phyloP scores from a whole-genome alignment of 2,329 filamentous ascomycete genomes.

The Leptographium procerum region DNA sequence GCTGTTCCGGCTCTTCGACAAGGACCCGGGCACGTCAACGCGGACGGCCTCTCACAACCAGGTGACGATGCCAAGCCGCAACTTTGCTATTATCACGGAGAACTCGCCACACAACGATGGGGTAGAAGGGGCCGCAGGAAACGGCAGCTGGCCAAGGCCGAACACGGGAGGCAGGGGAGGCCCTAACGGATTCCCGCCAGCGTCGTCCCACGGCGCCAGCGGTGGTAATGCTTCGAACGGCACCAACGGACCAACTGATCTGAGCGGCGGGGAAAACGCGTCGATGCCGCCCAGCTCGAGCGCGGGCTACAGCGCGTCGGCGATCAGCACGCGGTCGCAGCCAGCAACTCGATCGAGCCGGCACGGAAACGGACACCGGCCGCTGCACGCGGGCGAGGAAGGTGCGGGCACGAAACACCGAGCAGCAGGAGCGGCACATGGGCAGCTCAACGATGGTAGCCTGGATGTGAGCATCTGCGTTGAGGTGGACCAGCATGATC shows the following conservation, averaged over 20 bases:
- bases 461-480: slow-evolving; percentile 79
- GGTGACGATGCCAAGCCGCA: slow-evolving; percentile 83
- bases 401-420: slow-evolving; percentile 67
- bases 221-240: neutral
- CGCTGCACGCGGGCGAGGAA: slow-evolving; percentile 67
- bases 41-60: slow-evolving; percentile 69
- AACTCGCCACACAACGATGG: slow-evolving; percentile 54
- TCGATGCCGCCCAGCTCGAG: slow-evolving; percentile 12
- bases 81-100: slow-evolving; percentile 84
- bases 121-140: neutral
- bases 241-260: neutral
- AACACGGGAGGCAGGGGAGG: neutral
- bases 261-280: neutral
- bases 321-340: slow-evolving; percentile 4
- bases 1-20: slow-evolving; percentile 82
- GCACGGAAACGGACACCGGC: slow-evolving; percentile 48
- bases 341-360: slow-evolving; percentile 22
- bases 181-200: neutral
- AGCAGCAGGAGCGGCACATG: slow-evolving; percentile 50
- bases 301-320: slow-evolving; percentile 10
- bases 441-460: slow-evolving; percentile 44
- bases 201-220: neutral
- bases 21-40: slow-evolving; percentile 66
- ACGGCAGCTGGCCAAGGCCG: neutral
- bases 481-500: slow-evolving; percentile 76